Conservation (phyloP, 1,284 basidiomycete genomes). For the Heliocybe sulcata region DNA sequence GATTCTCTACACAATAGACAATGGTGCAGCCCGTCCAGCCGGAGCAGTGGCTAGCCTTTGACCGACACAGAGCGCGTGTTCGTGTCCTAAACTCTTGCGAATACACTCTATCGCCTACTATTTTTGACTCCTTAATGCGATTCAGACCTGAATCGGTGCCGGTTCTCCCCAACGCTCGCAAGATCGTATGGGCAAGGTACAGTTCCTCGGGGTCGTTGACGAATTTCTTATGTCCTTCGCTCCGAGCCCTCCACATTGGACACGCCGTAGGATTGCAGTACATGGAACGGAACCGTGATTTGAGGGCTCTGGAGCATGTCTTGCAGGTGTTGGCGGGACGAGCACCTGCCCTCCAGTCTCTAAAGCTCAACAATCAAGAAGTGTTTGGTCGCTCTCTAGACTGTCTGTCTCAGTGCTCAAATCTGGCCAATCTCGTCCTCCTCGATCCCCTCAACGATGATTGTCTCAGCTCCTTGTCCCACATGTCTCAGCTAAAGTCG, state of each 20-base stretch:
- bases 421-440: neutral
- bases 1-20: neutral
- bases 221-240: neutral
- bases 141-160: neutral
- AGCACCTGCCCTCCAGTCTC: neutral
- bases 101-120: neutral
- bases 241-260: neutral
- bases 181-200: neutral
- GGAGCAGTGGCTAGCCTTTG: neutral
- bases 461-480: neutral
- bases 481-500: neutral
- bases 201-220: neutral
- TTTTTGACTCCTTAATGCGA: neutral
- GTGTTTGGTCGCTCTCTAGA: neutral
- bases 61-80: neutral
- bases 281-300: neutral
- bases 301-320: neutral
- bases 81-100: neutral
- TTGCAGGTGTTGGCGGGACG: neutral
- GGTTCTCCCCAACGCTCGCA: neutral
- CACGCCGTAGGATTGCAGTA: neutral
- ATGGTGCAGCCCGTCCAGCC: neutral
- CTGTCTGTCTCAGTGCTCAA: neutral
- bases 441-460: neutral
- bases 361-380: neutral